Evolutionary conservation across 164 flowering plant species (phyloP), one percentile per base, ranked within the genome.

Genomic region (Dillenia suffruticosa): DNA sequence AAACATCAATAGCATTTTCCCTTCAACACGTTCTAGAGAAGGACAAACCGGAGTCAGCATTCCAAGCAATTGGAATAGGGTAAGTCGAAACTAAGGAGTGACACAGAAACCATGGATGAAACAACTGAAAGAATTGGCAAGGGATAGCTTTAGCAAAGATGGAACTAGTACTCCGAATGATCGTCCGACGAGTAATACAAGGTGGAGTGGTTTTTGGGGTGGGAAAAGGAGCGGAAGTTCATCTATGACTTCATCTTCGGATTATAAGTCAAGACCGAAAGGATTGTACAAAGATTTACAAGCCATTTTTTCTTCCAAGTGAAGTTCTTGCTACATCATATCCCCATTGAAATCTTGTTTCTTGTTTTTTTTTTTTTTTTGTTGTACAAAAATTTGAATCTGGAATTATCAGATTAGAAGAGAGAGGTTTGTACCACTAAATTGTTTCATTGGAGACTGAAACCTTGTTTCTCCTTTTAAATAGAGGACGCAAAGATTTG

Each of bases 41-140:
- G 68, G 63, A 57, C 82, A 76, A 58, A 67, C 61, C 2, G 67
- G 59, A 44, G 78, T 72, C 24, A 44, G 65, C 9, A 49, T 47
- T 55, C 44, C 77, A 15, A 45, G 70, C 1, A 86, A 74, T 9
- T 68, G 65, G n/a, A n/a, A n/a, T 58, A 74, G 68, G 72, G 81
- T 74, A 8, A 83, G 81, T 54, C 57, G 83, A 44, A 80, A 77
- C 76, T 77, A 89, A 12, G 73, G 88, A 14, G 63, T 71, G 8
- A 1, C 68, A 14, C 92, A 93, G 1, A 89, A 60, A 59, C 83
- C 98, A 52, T 84, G 95, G 98, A 10, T 79, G 70, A 87, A 70
- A 73, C 97, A 86, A 63, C 79, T 94, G 12, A 77, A 93, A 64
- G 96, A 87, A 64, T 8, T 93, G 68, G 98, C 96, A 12, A 84